Percentiles rank a stretch among this genome's conserved stretches.
phyloP scores from a whole-genome alignment of 257 asterid genomes.

The Oldenlandia corymbosa region DNA sequence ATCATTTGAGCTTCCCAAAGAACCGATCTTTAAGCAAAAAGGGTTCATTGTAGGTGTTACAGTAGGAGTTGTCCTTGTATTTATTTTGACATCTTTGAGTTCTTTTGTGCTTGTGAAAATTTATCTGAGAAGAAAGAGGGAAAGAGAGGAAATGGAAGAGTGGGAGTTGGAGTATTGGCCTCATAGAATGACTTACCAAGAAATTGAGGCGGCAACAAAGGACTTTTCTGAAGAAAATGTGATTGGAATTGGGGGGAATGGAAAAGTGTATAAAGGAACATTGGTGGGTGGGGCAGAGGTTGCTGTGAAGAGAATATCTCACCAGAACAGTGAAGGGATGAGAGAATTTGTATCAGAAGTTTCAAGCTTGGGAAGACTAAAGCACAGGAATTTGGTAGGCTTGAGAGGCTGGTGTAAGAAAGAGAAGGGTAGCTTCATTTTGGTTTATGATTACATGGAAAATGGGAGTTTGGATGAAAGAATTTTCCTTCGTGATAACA shows the following conservation, averaged over 20 bases:
- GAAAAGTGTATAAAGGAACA: conserved; percentile 58
- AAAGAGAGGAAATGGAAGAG: conserved; percentile 63
- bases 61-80: conserved; percentile 23
- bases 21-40: conserved; percentile 32
- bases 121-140: conserved; percentile 23
- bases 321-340: conserved; percentile 40
- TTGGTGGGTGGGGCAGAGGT: conserved; percentile 45
- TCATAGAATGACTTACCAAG: conserved; percentile 54
- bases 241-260: conserved; percentile 70
- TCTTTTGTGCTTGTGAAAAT: conserved; percentile 28
- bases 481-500: conserved; percentile 40
- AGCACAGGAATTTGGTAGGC: conserved; percentile 63
- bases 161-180: conserved; percentile 92
- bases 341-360: conserved; percentile 60
- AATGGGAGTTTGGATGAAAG: conserved; percentile 62
- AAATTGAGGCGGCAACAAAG: conserved; percentile 63
- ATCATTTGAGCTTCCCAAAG: conserved; percentile 46
- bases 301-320: conserved; percentile 65
- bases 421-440: conserved; percentile 48
- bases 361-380: conserved; percentile 72
- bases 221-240: conserved; percentile 56
- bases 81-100: conserved; percentile 13
- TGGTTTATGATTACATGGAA: conserved; percentile 72
- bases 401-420: conserved; percentile 80
- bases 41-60: conserved; percentile 42